phyloP scores from a whole-genome alignment of 2,329 filamentous ascomycete species.

The Fonsecaea erecta region DNA sequence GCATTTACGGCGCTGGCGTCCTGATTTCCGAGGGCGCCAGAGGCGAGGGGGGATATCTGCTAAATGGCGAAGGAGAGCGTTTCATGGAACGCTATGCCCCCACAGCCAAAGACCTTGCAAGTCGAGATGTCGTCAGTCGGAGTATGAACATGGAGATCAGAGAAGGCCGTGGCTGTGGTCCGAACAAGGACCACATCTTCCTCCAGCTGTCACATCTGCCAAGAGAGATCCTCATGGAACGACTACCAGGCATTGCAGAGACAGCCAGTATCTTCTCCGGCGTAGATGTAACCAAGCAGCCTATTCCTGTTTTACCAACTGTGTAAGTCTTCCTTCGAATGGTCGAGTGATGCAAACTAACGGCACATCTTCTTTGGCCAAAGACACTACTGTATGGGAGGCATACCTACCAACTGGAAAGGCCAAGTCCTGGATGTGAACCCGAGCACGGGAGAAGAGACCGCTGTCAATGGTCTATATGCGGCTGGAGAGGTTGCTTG shows the following conservation, averaged over 20 bases:
- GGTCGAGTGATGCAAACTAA: neutral
- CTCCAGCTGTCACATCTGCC: conserved; percentile 96
- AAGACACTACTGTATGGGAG: conserved; percentile 97
- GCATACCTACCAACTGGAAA: conserved; percentile 96
- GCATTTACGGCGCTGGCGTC: conserved; percentile 97
- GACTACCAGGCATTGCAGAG: conserved; percentile 97
- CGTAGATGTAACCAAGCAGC: conserved; percentile 95
- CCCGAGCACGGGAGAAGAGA: conserved; percentile 75
- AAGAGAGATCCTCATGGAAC: conserved; percentile 87
- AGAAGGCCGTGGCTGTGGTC: conserved; percentile 92
- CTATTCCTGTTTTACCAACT: conserved; percentile 92
- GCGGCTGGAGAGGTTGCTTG: conserved; percentile 97
- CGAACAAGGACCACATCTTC: conserved; percentile 98
- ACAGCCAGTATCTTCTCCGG: conserved; percentile 96
- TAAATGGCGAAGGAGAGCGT: conserved; percentile 96
- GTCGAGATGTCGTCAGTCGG: conserved; percentile 92
- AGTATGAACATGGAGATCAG: conserved; percentile 99
- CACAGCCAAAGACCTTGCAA: conserved; percentile 96
- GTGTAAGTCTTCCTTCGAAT: conserved; percentile 52
- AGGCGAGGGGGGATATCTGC: conserved; percentile 96
- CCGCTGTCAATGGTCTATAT: conserved; percentile 92
- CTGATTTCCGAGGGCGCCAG: conserved; percentile 97
- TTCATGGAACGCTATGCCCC: conserved; percentile 99
- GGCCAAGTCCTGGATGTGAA: conserved; percentile 95
- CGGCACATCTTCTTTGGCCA: neutral